Evolutionary conservation across 441 rosid genomes (phyloP), one percentile per base, ranked within the genome.

Genomic region (Populus hybrid): DNA sequence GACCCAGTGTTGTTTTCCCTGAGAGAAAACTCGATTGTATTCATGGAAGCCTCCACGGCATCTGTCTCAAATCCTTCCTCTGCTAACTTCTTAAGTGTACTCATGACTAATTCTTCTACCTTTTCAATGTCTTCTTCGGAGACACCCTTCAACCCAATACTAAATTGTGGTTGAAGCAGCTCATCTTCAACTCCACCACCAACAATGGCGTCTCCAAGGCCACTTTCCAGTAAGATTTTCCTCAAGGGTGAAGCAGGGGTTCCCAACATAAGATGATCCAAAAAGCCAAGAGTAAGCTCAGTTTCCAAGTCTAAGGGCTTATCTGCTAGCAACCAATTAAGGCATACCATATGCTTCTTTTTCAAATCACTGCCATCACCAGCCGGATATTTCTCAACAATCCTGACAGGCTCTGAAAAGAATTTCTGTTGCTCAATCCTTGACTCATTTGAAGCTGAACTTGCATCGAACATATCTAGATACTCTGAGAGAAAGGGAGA

Each of bases 1-100:
- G 98, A 93, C n/a, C 98, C 97, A 10, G 97, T 95, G 82, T 95
- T 93, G 83, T 93, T 93, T 83, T 95, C 99, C 82, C 99, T 86
- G 42, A 93, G 93, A 83, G 98, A 91, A 83, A 95, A 92, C 86
- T 95, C 98, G 78, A 94, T 94, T 34, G 97, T 94, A 84, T 95
- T 95, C 97, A 95, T 92, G 78, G 98, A 95, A 86, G 98, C 99
- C 83, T 95, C 98, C 69, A 95, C 92, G 76, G 97, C 93, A 77
- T 90, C 92, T 21, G 81, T 61, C 57, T 93, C 99, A 87, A 95
- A 93, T 77, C 99, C 98, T 79, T 94, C 97, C 61, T 89, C 97
- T 57, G 88, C 90, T 83, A 93, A 83, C 78, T 89, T 92, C 81
- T 76, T 85, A 65, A 92, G 90, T 5, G 97, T 91, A 82, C 67